phyloP scores from a whole-genome alignment of 148 eudicot genomes.

The Silene conica region DNA sequence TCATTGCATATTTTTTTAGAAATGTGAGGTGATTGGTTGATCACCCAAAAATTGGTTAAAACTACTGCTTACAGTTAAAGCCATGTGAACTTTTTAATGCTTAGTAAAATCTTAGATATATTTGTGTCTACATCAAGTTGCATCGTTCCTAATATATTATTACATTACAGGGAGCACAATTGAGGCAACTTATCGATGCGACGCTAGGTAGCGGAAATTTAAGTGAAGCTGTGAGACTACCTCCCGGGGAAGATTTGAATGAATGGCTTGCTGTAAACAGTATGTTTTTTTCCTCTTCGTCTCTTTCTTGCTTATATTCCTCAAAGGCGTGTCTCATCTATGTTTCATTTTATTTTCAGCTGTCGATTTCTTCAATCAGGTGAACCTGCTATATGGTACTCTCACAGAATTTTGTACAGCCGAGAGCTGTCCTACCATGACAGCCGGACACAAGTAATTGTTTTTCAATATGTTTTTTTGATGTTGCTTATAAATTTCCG shows the following conservation, averaged over 20 bases:
- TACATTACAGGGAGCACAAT: conserved; percentile 78
- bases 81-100: conserved; percentile 2
- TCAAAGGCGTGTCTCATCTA: conserved; percentile 11
- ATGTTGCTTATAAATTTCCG: conserved; percentile 3
- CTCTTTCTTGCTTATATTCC: conserved; percentile 26
- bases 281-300: conserved; percentile 28
- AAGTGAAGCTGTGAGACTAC: conserved; percentile 96
- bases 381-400: conserved; percentile 95
- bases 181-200: conserved; percentile 89
- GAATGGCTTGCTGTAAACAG: conserved; percentile 99
- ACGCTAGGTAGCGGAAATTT: conserved; percentile 95
- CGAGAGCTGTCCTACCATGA: conserved; percentile 88
- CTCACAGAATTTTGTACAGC: conserved; percentile 96
- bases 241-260: conserved; percentile 96
- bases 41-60: not conserved
- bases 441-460: conserved; percentile 97
- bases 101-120: conserved; percentile 3
- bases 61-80: not conserved
- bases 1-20: not conserved
- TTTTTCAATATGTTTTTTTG: conserved; percentile 1
- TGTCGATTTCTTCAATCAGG: conserved; percentile 99
- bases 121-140: not conserved
- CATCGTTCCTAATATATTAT: not conserved
- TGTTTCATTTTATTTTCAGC: conserved; percentile 54
- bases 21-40: not conserved